phyloP scores from a whole-genome alignment of 1,284 basidiomycete species.

The Volvariella volvacea region DNA sequence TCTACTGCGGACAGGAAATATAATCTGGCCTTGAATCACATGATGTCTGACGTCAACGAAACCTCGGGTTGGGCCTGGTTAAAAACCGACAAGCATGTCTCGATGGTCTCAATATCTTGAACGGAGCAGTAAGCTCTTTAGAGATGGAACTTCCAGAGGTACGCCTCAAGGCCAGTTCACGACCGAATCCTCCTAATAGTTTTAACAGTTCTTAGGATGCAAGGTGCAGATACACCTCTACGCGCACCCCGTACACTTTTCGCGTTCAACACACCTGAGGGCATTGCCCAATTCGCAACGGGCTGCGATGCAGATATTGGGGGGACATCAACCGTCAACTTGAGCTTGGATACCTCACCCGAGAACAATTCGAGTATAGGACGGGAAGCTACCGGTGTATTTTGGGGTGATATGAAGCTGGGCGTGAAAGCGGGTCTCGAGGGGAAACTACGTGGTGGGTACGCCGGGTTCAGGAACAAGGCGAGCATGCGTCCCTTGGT shows the following conservation, averaged over 20 bases:
- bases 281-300: conserved; percentile 57
- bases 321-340: conserved; percentile 68
- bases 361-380: conserved; percentile 32
- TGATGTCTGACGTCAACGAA: too few relatives aligned
- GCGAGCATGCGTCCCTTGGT: conserved; percentile 15
- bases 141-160: conserved; percentile 26
- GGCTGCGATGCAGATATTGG: conserved; percentile 85
- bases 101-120: conserved; percentile 27
- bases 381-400: conserved; percentile 47
- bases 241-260: conserved; percentile 56
- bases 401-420: conserved; percentile 72
- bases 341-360: conserved; percentile 52
- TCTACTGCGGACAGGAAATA: too few relatives aligned
- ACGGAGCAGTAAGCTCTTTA: conserved; percentile 26
- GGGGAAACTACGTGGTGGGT: conserved; percentile 63
- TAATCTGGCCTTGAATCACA: too few relatives aligned
- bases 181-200: conserved; percentile 1
- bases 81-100: conserved; percentile 16
- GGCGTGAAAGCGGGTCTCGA: conserved; percentile 55
- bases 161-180: conserved; percentile 4
- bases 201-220: conserved; percentile 47
- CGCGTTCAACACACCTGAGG: conserved; percentile 51
- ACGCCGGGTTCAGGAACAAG: conserved; percentile 82
- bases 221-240: conserved; percentile 55
- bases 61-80: too few relatives aligned